These are phyloP conservation scores for Candida hungchunana DNA, from an alignment of 805 yeast genomes.

Conservation along the genomic window DNA sequence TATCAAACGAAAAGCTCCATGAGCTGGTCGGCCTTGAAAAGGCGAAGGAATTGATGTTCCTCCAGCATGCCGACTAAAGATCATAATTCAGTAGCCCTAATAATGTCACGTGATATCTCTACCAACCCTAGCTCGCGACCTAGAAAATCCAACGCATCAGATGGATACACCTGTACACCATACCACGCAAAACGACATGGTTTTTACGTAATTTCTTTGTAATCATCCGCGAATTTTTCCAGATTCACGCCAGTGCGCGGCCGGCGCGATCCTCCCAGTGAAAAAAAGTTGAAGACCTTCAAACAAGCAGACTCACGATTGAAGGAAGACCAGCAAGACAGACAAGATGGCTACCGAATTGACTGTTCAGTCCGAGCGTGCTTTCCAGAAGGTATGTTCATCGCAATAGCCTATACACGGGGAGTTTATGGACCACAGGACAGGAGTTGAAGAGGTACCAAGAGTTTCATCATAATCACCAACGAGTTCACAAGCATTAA, in stretches of 20 bases:
- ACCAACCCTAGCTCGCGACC: background rate
- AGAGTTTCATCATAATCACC: no score
- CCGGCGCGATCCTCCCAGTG: conserved; percentile 5
- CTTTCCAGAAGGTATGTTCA: conserved; percentile 97
- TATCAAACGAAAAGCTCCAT: conserved; percentile 33
- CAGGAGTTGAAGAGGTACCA: conserved; percentile 1
- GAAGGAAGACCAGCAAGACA: conserved; percentile 8
- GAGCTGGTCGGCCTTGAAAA: conserved; percentile 35
- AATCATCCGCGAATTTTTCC: no score
- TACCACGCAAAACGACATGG: no score
- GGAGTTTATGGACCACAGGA: background rate
- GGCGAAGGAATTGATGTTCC: conserved; percentile 35
- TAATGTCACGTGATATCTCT: conserved; percentile 7
- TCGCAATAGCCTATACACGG: no score
- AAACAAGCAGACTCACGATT: conserved; percentile 9
- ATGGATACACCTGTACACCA: no score
- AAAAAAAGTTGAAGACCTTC: conserved; percentile 10
- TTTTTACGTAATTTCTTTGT: no score
- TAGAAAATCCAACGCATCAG: background rate
- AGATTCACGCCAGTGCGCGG: no score
- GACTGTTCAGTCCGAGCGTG: conserved; percentile 99
- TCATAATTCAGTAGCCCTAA: conserved; percentile 6
- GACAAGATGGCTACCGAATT: conserved; percentile 96
- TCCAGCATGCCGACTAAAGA: conserved; percentile 24
- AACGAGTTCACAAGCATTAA: no score